Conservation (phyloP, 805 yeast species). For the Yarrowia sp. region DNA sequence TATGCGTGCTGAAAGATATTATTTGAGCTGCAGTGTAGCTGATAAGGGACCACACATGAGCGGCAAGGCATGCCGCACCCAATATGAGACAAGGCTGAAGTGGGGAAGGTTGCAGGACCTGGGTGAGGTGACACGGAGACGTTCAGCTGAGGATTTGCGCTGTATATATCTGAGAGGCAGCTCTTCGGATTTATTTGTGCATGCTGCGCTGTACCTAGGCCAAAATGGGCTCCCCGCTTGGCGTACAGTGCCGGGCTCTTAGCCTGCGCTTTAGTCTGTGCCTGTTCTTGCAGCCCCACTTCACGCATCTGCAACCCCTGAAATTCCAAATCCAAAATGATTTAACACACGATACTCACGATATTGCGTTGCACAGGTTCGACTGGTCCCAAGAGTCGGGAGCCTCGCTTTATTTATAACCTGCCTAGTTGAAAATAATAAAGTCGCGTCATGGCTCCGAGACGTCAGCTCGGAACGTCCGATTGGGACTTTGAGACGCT, state of each 20-base stretch:
- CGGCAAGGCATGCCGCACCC: constrained; percentile 15
- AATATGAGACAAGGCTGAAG: constrained; percentile 26
- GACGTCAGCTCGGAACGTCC: neutral
- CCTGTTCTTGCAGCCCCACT: constrained; percentile 16
- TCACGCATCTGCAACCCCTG: constrained; percentile 18
- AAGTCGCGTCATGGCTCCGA: neutral
- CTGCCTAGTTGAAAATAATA: constrained; percentile 5
- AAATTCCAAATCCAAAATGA: constrained; percentile 25
- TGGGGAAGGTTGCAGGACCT: constrained; percentile 30
- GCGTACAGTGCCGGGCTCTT: constrained; percentile 10
- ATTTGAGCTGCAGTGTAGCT: constrained; percentile 18
- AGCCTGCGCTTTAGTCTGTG: constrained; percentile 1
- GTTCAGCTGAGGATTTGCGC: neutral
- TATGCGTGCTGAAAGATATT: constrained; percentile 12
- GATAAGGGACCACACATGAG: constrained; percentile 35
- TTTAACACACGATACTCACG: constrained; percentile 19
- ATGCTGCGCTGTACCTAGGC: neutral
- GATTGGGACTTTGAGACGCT: neutral
- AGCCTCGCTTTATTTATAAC: neutral
- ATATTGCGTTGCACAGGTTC: too few species aligned
- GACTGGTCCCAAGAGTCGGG: neutral
- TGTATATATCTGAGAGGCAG: neutral
- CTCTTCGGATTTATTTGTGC: neutral
- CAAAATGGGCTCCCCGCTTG: neutral
- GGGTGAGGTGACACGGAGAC: neutral